Evolutionary conservation across 306 rosid species (phyloP).

Genomic region (Prosopis cineraria): DNA sequence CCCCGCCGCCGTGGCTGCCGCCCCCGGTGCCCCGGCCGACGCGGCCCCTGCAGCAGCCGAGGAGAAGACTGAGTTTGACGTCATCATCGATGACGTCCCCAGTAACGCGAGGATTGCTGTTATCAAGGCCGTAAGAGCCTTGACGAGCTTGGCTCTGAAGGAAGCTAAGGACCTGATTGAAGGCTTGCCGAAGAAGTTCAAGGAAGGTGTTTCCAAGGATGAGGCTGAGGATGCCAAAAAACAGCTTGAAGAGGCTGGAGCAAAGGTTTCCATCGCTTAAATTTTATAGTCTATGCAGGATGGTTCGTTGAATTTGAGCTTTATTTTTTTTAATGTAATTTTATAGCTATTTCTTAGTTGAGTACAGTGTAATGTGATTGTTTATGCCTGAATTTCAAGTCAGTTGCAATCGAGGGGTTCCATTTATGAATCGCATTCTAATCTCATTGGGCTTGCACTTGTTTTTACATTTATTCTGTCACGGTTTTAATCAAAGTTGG

Average conservation of each 20-base stretch:
- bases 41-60: conserved; percentile 49
- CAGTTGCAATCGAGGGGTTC: neutral
- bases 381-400: conserved; percentile 6
- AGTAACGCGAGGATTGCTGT: conserved; percentile 79
- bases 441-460: neutral
- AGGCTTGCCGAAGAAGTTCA: conserved; percentile 92
- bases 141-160: conserved; percentile 88
- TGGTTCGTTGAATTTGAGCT: conserved; percentile 9
- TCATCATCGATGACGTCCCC: conserved; percentile 85
- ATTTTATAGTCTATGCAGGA: neutral
- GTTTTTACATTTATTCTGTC: neutral
- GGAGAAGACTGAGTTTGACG: conserved; percentile 97
- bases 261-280: conserved; percentile 64
- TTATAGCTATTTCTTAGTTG: neutral
- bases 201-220: conserved; percentile 73
- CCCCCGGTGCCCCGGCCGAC: conserved; percentile 37
- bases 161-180: conserved; percentile 94
- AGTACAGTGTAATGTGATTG: conserved; percentile 27
- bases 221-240: conserved; percentile 96
- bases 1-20: conserved; percentile 59
- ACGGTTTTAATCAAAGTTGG: neutral
- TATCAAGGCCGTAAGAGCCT: conserved; percentile 77
- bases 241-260: conserved; percentile 94
- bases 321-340: conserved; percentile 13
- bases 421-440: conserved; percentile 5